These are phyloP conservation scores for Raphanus hybrid DNA, from an alignment of 441 rosid genomes.

Conservation along the genomic window DNA sequence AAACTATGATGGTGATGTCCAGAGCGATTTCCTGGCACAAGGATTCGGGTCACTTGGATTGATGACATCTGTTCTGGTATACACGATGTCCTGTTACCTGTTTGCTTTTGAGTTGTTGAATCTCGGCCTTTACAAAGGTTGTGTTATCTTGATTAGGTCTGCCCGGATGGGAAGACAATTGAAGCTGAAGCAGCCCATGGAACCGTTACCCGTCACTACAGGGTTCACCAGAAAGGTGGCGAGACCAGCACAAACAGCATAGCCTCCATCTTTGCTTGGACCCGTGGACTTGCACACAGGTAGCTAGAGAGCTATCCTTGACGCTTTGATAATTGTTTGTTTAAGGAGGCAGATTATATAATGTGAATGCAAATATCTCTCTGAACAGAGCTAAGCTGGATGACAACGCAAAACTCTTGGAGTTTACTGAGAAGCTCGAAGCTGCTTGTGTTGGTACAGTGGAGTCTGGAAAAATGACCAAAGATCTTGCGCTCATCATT, in stretches of 20 bases:
- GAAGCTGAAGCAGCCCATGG: conserved; percentile 99
- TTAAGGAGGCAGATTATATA: conserved; percentile 1
- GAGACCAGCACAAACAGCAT: conserved; percentile 99
- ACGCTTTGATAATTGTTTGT: background rate
- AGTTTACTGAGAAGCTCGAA: conserved; percentile 86
- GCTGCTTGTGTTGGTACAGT: conserved; percentile 84
- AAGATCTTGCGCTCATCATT: conserved; percentile 90
- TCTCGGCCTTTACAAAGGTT: conserved; percentile 14
- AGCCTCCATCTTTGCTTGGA: conserved; percentile 98
- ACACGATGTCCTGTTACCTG: background rate
- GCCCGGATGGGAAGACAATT: conserved; percentile 95
- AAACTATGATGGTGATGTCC: conserved; percentile 99
- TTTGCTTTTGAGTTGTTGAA: conserved; percentile 7
- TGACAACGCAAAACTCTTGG: conserved; percentile 71
- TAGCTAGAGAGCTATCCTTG: conserved; percentile 11
- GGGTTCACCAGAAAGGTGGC: conserved; percentile 95
- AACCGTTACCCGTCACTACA: conserved; percentile 91
- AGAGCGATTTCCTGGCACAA: conserved; percentile 98
- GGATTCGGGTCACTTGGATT: conserved; percentile 99
- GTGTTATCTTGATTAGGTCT: conserved; percentile 59
- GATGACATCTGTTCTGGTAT: conserved; percentile 97
- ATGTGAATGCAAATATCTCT: conserved; percentile 10
- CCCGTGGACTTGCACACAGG: conserved; percentile 98
- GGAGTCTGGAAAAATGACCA: conserved; percentile 97
- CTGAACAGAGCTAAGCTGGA: conserved; percentile 82